These are phyloP conservation scores for Sarocladiaceae sp. DNA, from an alignment of 2,329 filamentous ascomycete species.

Conservation along the genomic window DNA sequence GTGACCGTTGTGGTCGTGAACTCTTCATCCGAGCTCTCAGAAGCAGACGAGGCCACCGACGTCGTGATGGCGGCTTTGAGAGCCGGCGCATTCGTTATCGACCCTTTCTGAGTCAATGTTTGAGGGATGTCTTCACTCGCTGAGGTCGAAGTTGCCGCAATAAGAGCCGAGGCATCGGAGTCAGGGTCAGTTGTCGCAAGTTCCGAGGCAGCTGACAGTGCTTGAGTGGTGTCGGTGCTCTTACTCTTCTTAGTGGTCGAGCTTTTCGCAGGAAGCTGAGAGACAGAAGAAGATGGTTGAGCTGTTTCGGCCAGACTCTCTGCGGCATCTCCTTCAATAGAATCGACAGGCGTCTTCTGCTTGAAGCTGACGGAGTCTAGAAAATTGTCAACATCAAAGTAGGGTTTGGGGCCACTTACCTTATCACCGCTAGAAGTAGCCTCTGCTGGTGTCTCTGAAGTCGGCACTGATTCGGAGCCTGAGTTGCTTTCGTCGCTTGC, in stretches of 20 bases:
- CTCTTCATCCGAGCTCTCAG: not conserved
- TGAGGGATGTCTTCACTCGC: not conserved
- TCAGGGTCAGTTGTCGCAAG: not conserved
- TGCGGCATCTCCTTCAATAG: not conserved
- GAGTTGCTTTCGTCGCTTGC: not conserved
- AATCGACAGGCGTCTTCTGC: not conserved
- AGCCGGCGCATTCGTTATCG: not conserved
- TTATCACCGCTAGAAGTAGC: not conserved
- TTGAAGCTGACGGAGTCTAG: slow-evolving; percentile 6
- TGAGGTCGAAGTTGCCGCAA: not conserved
- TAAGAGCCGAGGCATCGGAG: not conserved
- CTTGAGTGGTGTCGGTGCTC: no score
- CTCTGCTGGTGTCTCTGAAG: no score
- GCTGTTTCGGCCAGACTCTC: no score
- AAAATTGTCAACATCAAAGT: not conserved
- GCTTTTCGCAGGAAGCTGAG: no score
- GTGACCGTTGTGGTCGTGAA: slow-evolving; percentile 2
- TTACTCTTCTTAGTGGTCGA: no score
- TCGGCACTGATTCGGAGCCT: not conserved
- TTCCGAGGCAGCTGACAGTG: not conserved
- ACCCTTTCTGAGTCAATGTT: not conserved
- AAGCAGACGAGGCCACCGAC: not conserved
- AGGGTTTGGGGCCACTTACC: not conserved
- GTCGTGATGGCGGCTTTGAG: not conserved
- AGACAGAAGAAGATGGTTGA: no score